Percentiles rank a stretch among this genome's conserved stretches.
Conservation (phyloP, 305 asterid species). For the Striga hermonthica region DNA sequence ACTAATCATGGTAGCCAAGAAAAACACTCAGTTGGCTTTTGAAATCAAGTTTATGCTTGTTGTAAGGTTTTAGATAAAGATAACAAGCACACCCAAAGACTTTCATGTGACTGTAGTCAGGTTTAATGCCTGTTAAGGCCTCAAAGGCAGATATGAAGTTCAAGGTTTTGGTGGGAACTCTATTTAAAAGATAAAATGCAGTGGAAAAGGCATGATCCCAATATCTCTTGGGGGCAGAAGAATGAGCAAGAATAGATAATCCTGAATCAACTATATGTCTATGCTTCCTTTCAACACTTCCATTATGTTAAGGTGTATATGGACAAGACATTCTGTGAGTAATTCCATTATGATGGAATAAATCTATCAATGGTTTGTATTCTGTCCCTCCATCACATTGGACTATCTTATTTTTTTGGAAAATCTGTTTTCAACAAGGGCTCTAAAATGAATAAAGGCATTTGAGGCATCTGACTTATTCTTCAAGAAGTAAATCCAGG, state of each 20-base stretch:
- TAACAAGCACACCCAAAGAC: background rate
- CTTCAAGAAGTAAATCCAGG: background rate
- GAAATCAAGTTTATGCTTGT: too few species aligned
- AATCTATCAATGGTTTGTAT: background rate
- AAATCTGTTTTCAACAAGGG: background rate
- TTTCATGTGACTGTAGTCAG: background rate
- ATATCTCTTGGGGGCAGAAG: background rate
- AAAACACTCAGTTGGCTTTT: background rate
- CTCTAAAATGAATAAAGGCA: background rate
- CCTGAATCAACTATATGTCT: background rate
- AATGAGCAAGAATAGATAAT: background rate
- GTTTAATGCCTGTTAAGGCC: background rate
- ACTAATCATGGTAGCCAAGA: background rate
- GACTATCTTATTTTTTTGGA: too few species aligned
- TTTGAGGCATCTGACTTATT: background rate
- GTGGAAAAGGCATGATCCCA: background rate
- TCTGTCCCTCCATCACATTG: background rate
- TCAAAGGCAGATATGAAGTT: background rate
- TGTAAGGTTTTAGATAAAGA: too few species aligned
- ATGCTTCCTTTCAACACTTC: too few species aligned
- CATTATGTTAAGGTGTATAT: too few species aligned
- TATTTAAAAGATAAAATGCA: background rate
- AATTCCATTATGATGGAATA: too few species aligned
- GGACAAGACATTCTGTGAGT: background rate
- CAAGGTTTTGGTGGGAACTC: background rate